Evolutionary conservation across 495 filamentous ascomycete genomes (phyloP), one percentile per base, ranked within the genome.

Genomic region (Paragyromitra xinjiangensis): DNA sequence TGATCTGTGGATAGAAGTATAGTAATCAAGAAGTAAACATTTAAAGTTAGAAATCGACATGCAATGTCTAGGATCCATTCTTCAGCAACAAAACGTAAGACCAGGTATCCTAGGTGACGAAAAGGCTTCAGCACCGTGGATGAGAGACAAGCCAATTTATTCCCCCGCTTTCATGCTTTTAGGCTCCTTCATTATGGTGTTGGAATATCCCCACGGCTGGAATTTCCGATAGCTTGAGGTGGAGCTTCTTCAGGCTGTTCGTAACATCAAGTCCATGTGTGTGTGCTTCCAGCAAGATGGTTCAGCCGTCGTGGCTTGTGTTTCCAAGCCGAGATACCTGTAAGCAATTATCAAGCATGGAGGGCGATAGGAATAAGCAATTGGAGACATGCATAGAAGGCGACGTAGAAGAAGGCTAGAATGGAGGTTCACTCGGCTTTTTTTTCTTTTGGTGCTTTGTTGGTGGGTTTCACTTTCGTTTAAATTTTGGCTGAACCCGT

Each of bases 331-430:
- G 40, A 61, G 39, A 50, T 1, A 14, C 56, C 16, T 22, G 16
- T 40, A 39, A 53, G 19, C 1, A 11, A 44, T 59, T 42, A 14
- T 22, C 44, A 68, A 42, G 50, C 24, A 34, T 44, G 66, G 55
- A 44, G 59, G 16, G 22, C 50, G 29, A 34, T 6, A n/a, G 61
- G 24, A 40, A 50, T 62, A 75, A 69, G 72, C 65, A 75, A 64
- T 64, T 12, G 22, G 45, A 53, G 45, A 55, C 48, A 64, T 71
- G 73, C 73, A 72, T 77, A 51, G 68, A 72, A 77, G 73, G 48
- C 22, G 16, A 29, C 67, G 51, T 71, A 62, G 73, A 76, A 76
- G 55, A 50, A 75, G 16, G 12, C 56, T 69, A 45, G 65, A 69
- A 69, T 39, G 19, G 12, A 1, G 44, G 11, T 16, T 9, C 44